phyloP scores from a whole-genome alignment of 306 rosid genomes.

The Fagus sylvatica region DNA sequence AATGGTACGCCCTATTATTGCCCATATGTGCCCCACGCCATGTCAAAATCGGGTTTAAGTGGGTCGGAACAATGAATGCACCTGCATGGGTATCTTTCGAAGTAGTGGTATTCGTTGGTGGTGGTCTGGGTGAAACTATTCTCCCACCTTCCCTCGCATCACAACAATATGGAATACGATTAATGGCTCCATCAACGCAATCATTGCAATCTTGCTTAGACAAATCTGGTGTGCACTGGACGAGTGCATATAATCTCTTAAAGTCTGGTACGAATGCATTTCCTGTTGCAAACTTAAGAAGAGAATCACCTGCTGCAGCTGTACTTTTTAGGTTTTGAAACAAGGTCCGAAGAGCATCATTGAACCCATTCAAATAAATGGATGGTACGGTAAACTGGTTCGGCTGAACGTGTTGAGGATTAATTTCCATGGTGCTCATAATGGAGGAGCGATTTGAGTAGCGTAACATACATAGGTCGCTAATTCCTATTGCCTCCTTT shows the following conservation, averaged over 20 bases:
- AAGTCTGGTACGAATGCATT: constrained; percentile 19
- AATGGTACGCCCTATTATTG: too few relatives aligned
- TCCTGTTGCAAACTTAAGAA: constrained; percentile 24
- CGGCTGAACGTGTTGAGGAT: too few relatives aligned
- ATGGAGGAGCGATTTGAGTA: constrained; percentile 25
- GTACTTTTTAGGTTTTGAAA: background rate
- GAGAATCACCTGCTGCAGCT: constrained; percentile 22
- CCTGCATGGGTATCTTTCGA: constrained; percentile 21
- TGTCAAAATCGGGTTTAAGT: too few relatives aligned
- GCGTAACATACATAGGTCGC: constrained; percentile 38
- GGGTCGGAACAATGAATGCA: too few relatives aligned
- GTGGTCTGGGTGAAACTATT: constrained; percentile 27
- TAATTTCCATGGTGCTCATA: background rate
- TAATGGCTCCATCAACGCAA: constrained; percentile 19
- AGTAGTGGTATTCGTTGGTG: background rate
- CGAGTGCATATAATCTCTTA: constrained; percentile 34
- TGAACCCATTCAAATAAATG: background rate
- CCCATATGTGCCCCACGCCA: too few relatives aligned
- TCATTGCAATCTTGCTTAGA: constrained; percentile 19
- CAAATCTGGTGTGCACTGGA: constrained; percentile 55
- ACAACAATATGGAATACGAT: constrained; percentile 11
- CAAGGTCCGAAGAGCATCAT: background rate
- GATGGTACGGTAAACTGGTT: background rate
- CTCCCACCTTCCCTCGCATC: constrained; percentile 20
- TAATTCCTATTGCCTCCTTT: constrained; percentile 46